phyloP scores from a whole-genome alignment of 2,329 filamentous ascomycete genomes.

The Penicillium sp. region DNA sequence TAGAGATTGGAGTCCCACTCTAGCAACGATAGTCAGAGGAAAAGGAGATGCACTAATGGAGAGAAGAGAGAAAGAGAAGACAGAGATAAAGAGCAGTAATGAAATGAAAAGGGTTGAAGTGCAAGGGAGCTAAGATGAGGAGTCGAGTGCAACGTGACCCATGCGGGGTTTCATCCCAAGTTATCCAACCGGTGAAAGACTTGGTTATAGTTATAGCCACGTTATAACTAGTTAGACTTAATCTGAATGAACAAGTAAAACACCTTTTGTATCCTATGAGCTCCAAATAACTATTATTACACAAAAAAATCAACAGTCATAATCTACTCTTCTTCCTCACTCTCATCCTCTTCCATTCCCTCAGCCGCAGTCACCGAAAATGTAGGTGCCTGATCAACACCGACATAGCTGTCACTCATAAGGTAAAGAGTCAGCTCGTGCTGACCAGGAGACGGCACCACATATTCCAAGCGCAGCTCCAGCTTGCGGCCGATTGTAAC shows the following conservation, averaged over 20 bases:
- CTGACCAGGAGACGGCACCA: constrained; percentile 76
- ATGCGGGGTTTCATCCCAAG: constrained; percentile 16
- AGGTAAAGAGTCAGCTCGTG: constrained; percentile 86
- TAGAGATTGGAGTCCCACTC: constrained; percentile 1
- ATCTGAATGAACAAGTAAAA: constrained; percentile 5
- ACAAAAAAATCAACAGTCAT: constrained; percentile 11
- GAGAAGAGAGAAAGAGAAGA: background rate
- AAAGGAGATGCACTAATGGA: background rate
- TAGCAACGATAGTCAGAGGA: background rate
- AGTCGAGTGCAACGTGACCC: constrained; percentile 11
- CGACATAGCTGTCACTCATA: constrained; percentile 96
- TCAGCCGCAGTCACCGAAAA: constrained; percentile 83
- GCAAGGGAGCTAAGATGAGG: constrained; percentile 1
- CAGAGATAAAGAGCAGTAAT: background rate
- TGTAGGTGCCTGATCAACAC: constrained; percentile 89
- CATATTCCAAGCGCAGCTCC: constrained; percentile 78
- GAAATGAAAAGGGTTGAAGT: background rate
- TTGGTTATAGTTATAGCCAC: too few species aligned
- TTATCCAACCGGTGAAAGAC: too few species aligned
- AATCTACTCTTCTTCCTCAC: constrained; percentile 64
- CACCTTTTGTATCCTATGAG: constrained; percentile 13
- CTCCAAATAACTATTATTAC: constrained; percentile 18
- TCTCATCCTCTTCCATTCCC: constrained; percentile 90
- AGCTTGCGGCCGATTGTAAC: constrained; percentile 77
- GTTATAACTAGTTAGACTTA: too few species aligned